These are phyloP conservation scores for Fusarium solani-melongenae DNA, from an alignment of 2,329 filamentous ascomycete genomes.

Conservation along the genomic window DNA sequence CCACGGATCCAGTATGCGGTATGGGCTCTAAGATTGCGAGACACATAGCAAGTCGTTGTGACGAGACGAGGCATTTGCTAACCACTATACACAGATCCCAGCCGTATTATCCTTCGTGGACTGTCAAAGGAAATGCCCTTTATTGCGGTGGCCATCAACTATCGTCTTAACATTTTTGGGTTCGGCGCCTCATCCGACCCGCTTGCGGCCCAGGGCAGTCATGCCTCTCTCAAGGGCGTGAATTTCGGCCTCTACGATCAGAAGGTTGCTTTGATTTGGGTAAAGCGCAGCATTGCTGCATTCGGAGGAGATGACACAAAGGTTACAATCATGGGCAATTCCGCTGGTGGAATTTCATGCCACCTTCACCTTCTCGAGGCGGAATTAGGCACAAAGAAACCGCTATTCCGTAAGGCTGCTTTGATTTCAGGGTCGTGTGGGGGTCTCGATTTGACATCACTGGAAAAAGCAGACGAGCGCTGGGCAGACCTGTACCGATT, in stretches of 20 bases:
- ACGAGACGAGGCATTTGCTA: background rate
- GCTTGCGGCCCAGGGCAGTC: background rate
- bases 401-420: background rate
- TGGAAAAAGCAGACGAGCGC: background rate
- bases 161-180: background rate
- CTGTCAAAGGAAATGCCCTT: background rate
- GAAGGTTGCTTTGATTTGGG: background rate
- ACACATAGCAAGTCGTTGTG: too few relatives aligned
- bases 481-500: background rate
- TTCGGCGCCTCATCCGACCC: background rate
- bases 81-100: background rate
- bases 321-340: background rate
- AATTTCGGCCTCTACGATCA: background rate
- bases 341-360: background rate
- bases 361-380: background rate
- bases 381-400: background rate
- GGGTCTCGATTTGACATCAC: background rate
- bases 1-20: background rate
- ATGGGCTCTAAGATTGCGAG: background rate
- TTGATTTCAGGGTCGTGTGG: background rate
- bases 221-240: background rate
- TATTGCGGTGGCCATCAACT: background rate
- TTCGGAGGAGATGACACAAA: background rate
- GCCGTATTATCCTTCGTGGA: background rate
- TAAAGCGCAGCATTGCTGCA: background rate